Percentiles rank a stretch among this genome's conserved stretches.
Conservation (phyloP, 768 basidiomycete species). For the Daedaleopsis nitida region DNA sequence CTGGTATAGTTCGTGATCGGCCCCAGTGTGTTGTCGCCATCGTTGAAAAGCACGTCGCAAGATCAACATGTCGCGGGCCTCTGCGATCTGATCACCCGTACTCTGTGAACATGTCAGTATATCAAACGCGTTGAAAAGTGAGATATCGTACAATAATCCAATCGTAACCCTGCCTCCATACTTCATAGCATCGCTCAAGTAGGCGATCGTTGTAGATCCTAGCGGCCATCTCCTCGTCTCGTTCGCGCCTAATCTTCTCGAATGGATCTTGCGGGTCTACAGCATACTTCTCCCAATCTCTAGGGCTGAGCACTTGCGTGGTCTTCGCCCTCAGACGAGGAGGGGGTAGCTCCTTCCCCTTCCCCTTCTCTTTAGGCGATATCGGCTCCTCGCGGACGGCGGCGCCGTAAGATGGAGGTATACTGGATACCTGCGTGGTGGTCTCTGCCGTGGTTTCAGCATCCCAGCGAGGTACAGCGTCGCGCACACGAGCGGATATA, state of each 20-base stretch:
- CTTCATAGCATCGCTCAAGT: slow-evolving; percentile 70
- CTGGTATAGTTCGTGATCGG: slow-evolving; percentile 40
- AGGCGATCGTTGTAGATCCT: slow-evolving; percentile 63
- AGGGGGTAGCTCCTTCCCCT: slow-evolving; percentile 8
- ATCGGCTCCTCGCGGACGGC: slow-evolving; percentile 33
- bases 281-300: slow-evolving; percentile 38
- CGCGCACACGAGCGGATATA: slow-evolving; percentile 14
- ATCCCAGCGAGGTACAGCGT: slow-evolving; percentile 33
- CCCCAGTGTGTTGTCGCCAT: slow-evolving; percentile 54
- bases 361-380: background rate
- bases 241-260: slow-evolving; percentile 72
- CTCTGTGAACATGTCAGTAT: slow-evolving; percentile 46
- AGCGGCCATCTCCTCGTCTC: slow-evolving; percentile 73
- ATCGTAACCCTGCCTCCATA: slow-evolving; percentile 69
- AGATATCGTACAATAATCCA: slow-evolving; percentile 68
- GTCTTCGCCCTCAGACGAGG: background rate
- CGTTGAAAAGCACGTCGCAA: slow-evolving; percentile 57
- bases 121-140: slow-evolving; percentile 14
- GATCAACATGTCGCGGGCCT: slow-evolving; percentile 68
- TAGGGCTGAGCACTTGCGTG: no score
- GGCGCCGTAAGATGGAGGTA: slow-evolving; percentile 53
- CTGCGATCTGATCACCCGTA: slow-evolving; percentile 67
- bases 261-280: slow-evolving; percentile 75
- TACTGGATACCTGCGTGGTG: slow-evolving; percentile 37
- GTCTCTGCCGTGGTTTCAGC: slow-evolving; percentile 38